Base-by-base conservation (phyloP, 139 green algal genomes). In the Tetradesmus obliquus region DNA sequence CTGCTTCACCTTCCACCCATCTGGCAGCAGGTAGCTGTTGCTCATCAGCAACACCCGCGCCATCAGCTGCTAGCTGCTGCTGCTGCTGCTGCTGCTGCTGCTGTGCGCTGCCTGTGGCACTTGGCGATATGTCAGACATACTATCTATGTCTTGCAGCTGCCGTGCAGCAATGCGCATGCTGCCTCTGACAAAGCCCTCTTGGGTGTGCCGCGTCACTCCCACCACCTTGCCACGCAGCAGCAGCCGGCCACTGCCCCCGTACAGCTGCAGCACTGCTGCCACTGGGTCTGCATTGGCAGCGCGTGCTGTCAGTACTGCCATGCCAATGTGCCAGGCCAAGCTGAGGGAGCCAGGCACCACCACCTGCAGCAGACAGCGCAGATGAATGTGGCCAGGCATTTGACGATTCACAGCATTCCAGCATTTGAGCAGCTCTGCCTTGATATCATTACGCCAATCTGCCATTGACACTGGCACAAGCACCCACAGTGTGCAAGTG, bases 291-390 rank as follows among this genome's bases (percentile, higher is more conserved):
- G 32, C 19, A 81, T 95, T 94, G 22, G 54, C 57, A 12, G 24
- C 22, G 2, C 58, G 86, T 10, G 94, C 91, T 1, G 1, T 8
- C 71, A 92, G 87, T 19, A 92, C 86, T 10, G 89, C 93, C 7
- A 81, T 55, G 9, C 92, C 94, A 20, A 95, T 51, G 12, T 51
- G 62, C 89, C 91, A 95, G 5, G 94, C 94, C 3, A 95, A 79
- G 91, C 89, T 93, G 12, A 95, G 62, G 13, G 92, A 92, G 22
- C 86, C 79, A 2, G 72, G 89, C 22, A 95, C 88, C 8, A 88
- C 87, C 17, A 93, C 89, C 54, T 83, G 66, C 13, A 2, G 55
- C 17, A 55, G 9, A 82, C 71, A 79, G 71, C 20, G n/a, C 79
- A 84, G 12, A 32, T 9, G 9, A 72, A 13, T 19, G 60, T 13